Percentiles rank a stretch among this genome's conserved stretches.
phyloP scores from a whole-genome alignment of 2,329 filamentous ascomycete genomes.

The Cladosporium cucumerinum region DNA sequence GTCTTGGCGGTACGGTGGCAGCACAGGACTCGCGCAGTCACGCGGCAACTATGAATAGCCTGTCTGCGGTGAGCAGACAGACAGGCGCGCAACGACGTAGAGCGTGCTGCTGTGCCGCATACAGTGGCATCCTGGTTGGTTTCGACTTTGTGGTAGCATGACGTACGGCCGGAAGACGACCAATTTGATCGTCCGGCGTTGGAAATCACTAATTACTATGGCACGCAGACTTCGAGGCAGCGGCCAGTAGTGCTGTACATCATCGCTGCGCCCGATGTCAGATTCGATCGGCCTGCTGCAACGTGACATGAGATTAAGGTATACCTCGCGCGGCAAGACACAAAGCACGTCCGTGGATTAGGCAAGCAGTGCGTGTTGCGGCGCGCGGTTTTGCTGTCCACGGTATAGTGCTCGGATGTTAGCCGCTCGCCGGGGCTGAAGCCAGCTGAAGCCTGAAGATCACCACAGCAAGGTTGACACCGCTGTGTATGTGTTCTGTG shows the following conservation, averaged over 20 bases:
- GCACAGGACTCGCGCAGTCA: background rate
- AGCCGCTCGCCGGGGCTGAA: conserved; percentile 10
- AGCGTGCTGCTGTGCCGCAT: background rate
- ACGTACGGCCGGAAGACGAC: conserved; percentile 6
- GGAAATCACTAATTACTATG: background rate
- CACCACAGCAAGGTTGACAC: conserved; percentile 4
- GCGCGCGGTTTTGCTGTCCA: conserved; percentile 7
- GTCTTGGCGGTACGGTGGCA: background rate
- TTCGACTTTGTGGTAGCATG: conserved; percentile 3
- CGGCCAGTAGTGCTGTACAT: background rate
- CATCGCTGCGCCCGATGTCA: conserved; percentile 9
- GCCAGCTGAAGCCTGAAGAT: conserved; percentile 14
- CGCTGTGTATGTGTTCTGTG: background rate
- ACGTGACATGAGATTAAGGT: conserved; percentile 7
- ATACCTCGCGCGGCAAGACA: background rate
- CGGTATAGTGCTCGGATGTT: conserved; percentile 8
- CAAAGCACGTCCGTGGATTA: conserved; percentile 7
- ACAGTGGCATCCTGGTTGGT: background rate
- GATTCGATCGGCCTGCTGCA: conserved; percentile 12
- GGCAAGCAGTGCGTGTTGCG: conserved; percentile 12
- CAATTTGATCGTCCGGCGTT: background rate
- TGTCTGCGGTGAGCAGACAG: background rate
- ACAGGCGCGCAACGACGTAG: background rate
- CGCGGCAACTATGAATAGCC: conserved; percentile 15
- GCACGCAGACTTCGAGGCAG: background rate